Evolutionary conservation across 176 grass and related monocot genomes (phyloP).

Genomic region (Tillandsia fasciculata): DNA sequence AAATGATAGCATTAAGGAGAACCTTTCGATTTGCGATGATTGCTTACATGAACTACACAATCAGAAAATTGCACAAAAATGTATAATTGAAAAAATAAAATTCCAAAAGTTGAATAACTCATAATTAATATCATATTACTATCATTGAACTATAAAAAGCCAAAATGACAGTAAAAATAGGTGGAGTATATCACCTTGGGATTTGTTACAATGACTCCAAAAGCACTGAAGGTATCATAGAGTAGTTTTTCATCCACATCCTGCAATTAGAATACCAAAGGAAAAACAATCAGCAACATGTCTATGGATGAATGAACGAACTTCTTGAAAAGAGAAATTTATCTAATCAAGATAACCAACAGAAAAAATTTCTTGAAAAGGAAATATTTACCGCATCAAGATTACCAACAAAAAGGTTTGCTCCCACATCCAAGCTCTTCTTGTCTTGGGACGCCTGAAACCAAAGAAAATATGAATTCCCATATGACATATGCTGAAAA

Average conservation of each 20-base stretch:
- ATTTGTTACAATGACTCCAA: conserved; percentile 95
- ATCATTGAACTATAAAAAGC: background rate
- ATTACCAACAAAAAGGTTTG: conserved; percentile 99
- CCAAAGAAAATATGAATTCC: background rate
- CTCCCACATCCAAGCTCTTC: conserved; percentile 93
- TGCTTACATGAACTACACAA: too few relatives aligned
- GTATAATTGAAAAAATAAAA: background rate
- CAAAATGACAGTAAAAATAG: conserved; percentile 1
- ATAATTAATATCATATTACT: conserved; percentile 1
- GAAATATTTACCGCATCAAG: conserved; percentile 67
- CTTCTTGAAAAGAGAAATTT: background rate
- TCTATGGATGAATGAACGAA: background rate
- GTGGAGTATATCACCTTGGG: conserved; percentile 57
- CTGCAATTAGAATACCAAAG: conserved; percentile 24
- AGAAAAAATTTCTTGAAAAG: conserved; percentile 51
- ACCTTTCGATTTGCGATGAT: too few relatives aligned
- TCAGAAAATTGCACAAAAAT: background rate
- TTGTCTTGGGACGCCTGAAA: conserved; percentile 98
- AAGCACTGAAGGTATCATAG: conserved; percentile 99
- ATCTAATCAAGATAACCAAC: conserved; percentile 94
- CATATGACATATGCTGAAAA: background rate
- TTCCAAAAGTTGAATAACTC: background rate
- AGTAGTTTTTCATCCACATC: conserved; percentile 99
- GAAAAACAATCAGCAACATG: conserved; percentile 16
- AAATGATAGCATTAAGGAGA: too few relatives aligned